Conservation (phyloP, 2,329 filamentous ascomycete species). For the Fusarium humuli region DNA sequence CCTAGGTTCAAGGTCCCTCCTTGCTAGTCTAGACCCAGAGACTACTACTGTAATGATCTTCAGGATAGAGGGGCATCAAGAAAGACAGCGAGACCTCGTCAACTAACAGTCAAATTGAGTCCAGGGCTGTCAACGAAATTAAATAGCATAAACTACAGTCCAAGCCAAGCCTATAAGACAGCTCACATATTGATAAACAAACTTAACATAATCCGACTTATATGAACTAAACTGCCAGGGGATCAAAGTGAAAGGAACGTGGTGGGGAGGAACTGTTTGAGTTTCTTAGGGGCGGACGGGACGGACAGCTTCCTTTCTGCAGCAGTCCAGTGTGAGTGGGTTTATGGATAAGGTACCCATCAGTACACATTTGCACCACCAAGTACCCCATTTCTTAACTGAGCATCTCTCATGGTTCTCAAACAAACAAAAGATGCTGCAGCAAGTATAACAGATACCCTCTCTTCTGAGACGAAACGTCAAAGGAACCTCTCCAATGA, state of each 20-base stretch:
- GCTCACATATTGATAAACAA: neutral
- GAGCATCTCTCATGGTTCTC: neutral
- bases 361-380: neutral
- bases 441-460: neutral
- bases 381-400: neutral
- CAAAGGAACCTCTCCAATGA: constrained; percentile 15
- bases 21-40: constrained; percentile 8
- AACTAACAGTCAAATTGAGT: neutral
- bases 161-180: neutral
- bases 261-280: constrained; percentile 20
- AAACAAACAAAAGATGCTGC: constrained; percentile 29
- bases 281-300: constrained; percentile 30
- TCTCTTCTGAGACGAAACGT: constrained; percentile 27
- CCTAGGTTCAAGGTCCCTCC: constrained; percentile 16
- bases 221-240: constrained; percentile 3
- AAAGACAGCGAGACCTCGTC: neutral
- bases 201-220: constrained; percentile 14
- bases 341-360: neutral
- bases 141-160: neutral
- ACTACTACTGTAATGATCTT: constrained; percentile 28
- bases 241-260: constrained; percentile 10
- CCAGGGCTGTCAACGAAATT: neutral
- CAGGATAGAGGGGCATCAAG: constrained; percentile 29
- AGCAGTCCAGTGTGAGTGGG: neutral
- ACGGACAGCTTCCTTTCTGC: constrained; percentile 23